Conservation (phyloP, 179 eudicot genomes). For the Sideroxylon spinosum region DNA sequence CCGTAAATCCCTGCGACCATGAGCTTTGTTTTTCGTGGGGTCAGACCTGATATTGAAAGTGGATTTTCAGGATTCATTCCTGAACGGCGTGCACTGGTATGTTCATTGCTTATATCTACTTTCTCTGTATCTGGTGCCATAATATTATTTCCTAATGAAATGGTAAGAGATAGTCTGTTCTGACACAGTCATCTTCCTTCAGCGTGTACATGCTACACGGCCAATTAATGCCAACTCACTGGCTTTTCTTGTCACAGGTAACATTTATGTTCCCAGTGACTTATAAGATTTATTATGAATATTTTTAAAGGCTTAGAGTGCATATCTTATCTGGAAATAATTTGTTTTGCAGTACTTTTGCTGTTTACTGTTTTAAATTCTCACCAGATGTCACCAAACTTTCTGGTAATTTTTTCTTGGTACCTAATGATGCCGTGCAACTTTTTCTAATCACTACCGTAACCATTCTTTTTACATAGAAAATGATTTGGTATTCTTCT, state of each 20-base stretch:
- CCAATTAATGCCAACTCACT: slow-evolving; percentile 59
- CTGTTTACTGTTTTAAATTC: slow-evolving; percentile 61
- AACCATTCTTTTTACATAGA: not conserved
- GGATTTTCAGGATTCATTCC: slow-evolving; percentile 54
- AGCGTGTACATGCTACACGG: slow-evolving; percentile 57
- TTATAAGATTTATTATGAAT: not conserved
- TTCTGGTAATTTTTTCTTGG: slow-evolving; percentile 40
- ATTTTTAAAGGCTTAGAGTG: slow-evolving; percentile 4
- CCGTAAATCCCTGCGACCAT: slow-evolving; percentile 22
- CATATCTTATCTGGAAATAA: slow-evolving; percentile 9
- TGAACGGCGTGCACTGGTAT: slow-evolving; percentile 48
- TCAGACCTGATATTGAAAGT: slow-evolving; percentile 54
- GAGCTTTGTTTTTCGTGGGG: slow-evolving; percentile 67
- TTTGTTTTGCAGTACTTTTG: slow-evolving; percentile 47
- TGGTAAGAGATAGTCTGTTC: not conserved
- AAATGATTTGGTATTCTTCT: slow-evolving; percentile 14
- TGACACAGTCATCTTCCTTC: slow-evolving; percentile 14
- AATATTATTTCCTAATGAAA: not conserved
- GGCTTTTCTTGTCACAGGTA: slow-evolving; percentile 65
- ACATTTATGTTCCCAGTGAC: not conserved
- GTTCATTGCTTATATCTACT: not conserved
- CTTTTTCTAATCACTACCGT: not conserved
- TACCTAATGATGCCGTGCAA: not conserved
- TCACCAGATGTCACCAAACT: slow-evolving; percentile 63
- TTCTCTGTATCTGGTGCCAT: not conserved